Evolutionary conservation across 2,329 filamentous ascomycete species (phyloP).

Genomic region (Hypoxylon sp.): DNA sequence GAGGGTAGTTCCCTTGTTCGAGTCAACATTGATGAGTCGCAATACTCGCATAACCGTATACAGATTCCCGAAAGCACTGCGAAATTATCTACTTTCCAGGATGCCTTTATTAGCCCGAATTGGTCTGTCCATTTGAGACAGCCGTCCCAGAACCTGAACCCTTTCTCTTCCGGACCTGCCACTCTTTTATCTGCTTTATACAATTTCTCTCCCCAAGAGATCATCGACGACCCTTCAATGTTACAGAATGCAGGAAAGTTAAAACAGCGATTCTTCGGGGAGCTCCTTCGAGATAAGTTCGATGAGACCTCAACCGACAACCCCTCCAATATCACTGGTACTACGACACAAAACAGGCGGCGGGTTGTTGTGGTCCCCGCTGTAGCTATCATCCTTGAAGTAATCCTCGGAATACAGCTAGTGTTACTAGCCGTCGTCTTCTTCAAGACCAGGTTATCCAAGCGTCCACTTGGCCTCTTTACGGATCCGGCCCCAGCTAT

Average conservation of each 20-base stretch:
- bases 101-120: constrained; percentile 25
- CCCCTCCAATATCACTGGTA: constrained; percentile 4
- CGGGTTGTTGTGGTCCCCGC: constrained; percentile 33
- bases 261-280: constrained; percentile 32
- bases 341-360: constrained; percentile 11
- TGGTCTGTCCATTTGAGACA: constrained; percentile 30
- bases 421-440: constrained; percentile 23
- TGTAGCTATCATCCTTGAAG: constrained; percentile 36
- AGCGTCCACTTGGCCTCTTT: constrained; percentile 30
- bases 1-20: constrained; percentile 23
- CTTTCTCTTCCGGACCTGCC: constrained; percentile 14
- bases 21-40: constrained; percentile 24
- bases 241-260: constrained; percentile 16
- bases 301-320: constrained; percentile 4
- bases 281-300: constrained; percentile 27
- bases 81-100: constrained; percentile 26
- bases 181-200: constrained; percentile 23
- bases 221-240: constrained; percentile 12
- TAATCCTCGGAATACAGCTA: constrained; percentile 19
- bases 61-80: constrained; percentile 14
- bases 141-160: neutral
- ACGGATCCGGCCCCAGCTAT: constrained; percentile 31
- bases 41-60: constrained; percentile 22
- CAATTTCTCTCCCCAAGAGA: constrained; percentile 17
- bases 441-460: constrained; percentile 25